phyloP scores from a whole-genome alignment of 768 basidiomycete species.

The Coprinopsis sp. region DNA sequence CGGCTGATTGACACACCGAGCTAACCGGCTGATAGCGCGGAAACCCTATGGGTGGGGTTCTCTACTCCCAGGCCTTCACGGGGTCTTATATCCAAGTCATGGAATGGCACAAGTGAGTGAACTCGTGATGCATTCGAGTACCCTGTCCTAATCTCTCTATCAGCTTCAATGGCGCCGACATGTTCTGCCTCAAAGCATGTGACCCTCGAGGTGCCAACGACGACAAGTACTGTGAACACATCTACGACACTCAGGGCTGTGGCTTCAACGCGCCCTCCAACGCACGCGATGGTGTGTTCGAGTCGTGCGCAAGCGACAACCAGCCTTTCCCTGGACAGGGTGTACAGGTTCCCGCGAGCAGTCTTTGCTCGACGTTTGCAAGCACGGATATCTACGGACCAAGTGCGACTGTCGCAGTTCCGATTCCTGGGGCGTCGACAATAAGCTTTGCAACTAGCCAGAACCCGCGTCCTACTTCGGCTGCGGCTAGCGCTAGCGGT shows the following conservation, averaged over 20 bases:
- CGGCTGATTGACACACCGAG: neutral
- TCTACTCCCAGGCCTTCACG: conserved; percentile 15
- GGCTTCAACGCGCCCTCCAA: conserved; percentile 54
- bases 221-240: conserved; percentile 50
- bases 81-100: conserved; percentile 39
- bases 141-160: neutral
- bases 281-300: conserved; percentile 48
- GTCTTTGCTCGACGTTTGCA: conserved; percentile 28
- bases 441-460: conserved; percentile 30
- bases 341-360: conserved; percentile 33
- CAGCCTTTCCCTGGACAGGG: conserved; percentile 27
- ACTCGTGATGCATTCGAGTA: neutral
- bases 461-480: neutral
- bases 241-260: conserved; percentile 60
- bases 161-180: conserved; percentile 15
- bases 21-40: conserved; percentile 17
- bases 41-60: conserved; percentile 62
- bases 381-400: conserved; percentile 24
- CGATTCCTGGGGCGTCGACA: conserved; percentile 7
- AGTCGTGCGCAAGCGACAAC: conserved; percentile 15
- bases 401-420: conserved; percentile 5
- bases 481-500: neutral
- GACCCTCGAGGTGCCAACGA: conserved; percentile 43
- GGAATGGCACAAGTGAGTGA: conserved; percentile 52
- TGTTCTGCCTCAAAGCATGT: conserved; percentile 60